Base-by-base conservation (phyloP, 805 yeast species). In the Kuraishia borneana region DNA sequence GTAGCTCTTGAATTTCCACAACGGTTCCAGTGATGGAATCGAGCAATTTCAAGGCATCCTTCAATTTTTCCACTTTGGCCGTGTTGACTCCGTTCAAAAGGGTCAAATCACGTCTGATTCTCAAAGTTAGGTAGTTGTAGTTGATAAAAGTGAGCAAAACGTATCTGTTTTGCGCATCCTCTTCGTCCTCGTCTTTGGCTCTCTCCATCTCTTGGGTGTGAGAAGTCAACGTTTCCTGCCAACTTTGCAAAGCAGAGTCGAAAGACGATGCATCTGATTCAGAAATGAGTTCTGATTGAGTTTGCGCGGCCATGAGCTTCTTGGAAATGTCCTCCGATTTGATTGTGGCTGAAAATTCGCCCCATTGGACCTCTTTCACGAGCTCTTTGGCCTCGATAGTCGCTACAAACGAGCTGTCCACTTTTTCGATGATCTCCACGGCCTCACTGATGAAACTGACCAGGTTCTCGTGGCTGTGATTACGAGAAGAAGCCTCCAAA, bases 121-220 rank as follows among this genome's bases (percentile, higher is more conserved):
- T 73, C 22, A 80, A 68, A 37, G 81, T 60, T 31, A 81, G 57
- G 40, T 72, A 60, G 45, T 75, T 70, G 59, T 81, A 89, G 45
- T 73, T 75, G 46, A 87, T 71, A 54, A 69, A 89, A 0, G 96
- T 82, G 37, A 74, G 60, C 29, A 87, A 56, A 42, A 89, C 76
- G 47, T 87, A 83, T 39, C 78, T 70, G 43, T 78, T 73, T 52
- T 84, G 85, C 32, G 70, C 71, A 35, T 67, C 72, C 30, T 65
- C 70, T 32, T 65, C 69, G 12, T 60, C 68, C 35, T 65, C 69
- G 16, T 51, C 50, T 1, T 47, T 37, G 21, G 50, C 51, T 40
- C 73, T 68, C 6, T 65, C 68, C 43, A 79, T 63, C 44, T 71
- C 76, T 12, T 58, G 59, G 35, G 60, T 60, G 45, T 83, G 89